phyloP scores from a whole-genome alignment of 2,329 filamentous ascomycete genomes.

The Claviceps arundinis region DNA sequence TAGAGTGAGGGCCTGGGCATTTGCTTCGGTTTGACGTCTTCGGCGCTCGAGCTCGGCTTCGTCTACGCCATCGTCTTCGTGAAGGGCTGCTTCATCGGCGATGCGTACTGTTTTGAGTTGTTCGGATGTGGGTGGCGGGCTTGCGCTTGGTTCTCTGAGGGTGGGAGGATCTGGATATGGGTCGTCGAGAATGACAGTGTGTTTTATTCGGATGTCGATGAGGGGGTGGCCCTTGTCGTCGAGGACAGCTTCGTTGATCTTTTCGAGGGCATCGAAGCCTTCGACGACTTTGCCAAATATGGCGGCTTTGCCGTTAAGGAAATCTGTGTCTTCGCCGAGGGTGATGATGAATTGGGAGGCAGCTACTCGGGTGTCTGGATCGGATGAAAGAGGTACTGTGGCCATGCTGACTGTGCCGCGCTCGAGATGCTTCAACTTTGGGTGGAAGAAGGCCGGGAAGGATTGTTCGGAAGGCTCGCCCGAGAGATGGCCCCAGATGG shows the following conservation, averaged over 20 bases:
- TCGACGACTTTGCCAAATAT: slow-evolving; percentile 94
- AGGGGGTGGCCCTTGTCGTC: slow-evolving; percentile 78
- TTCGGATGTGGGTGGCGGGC: slow-evolving; percentile 67
- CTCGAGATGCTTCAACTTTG: slow-evolving; percentile 78
- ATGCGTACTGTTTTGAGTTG: slow-evolving; percentile 89
- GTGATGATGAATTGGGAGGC: slow-evolving; percentile 92
- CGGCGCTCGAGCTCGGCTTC: slow-evolving; percentile 69
- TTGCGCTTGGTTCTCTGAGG: slow-evolving; percentile 62
- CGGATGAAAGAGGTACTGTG: slow-evolving; percentile 61
- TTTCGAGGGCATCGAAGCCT: slow-evolving; percentile 86
- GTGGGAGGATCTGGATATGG: slow-evolving; percentile 74
- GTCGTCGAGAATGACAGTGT: slow-evolving; percentile 85
- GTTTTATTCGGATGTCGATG: slow-evolving; percentile 88
- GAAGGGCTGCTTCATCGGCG: slow-evolving; percentile 71
- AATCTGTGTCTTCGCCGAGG: slow-evolving; percentile 77
- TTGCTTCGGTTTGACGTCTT: slow-evolving; percentile 77
- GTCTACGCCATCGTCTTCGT: slow-evolving; percentile 56
- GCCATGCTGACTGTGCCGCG: slow-evolving; percentile 95
- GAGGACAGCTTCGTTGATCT: slow-evolving; percentile 80
- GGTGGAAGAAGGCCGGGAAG: slow-evolving; percentile 73
- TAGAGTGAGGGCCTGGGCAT: slow-evolving; percentile 84
- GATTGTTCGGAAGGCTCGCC: slow-evolving; percentile 54
- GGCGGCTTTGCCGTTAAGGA: slow-evolving; percentile 82
- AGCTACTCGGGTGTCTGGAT: slow-evolving; percentile 71
- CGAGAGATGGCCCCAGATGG: slow-evolving; percentile 77